Base-by-base conservation (phyloP, 2,329 filamentous ascomycete species). In the Truncatella angustata region DNA sequence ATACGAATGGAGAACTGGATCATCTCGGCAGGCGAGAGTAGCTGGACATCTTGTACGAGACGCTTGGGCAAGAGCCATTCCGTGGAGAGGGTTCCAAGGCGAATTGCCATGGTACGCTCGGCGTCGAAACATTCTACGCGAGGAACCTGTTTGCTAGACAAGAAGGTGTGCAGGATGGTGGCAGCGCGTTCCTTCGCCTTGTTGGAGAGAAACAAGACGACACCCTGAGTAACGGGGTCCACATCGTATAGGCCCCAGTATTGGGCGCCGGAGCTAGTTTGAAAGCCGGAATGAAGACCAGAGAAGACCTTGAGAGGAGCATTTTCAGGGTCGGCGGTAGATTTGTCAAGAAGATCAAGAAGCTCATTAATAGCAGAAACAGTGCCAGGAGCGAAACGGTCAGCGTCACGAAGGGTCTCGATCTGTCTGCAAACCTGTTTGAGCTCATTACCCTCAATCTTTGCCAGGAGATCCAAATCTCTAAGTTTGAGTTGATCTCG, bases 231-330 rank as follows among this genome's bases (percentile, higher is more conserved):
- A 3, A 18, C 44, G 9, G 28, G 44, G 9, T 47, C 44, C 9
- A 47, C 18, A n/a, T 47, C 44, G 28, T 47, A 47, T 10, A 47
- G 16, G 11, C 44, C 44, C 44, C 44, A 47, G 44, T 47, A 28
- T 47, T 47, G 44, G 10, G 44, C 24, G 14, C 28, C 28, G 4
- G 44, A 14, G 11, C 21, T 30, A 21, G 28, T 35, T 18, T 47
- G 44, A 18, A 47, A 47, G 12, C 44, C 44, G 16, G 44, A 47
- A 7, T 35, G 44, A 7, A 47, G 30, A 35, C 44, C 44, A 11
- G 44, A 47, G 16, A 26, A 47, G 24, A 47, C 28, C 16, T 47
- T n/a, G 6, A 47, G 18, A 30, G 26, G 44, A 2, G 24, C 14
- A 20, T 36, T 47, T 21, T 35, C 44, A 18, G 24, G 24, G 18